Base-by-base conservation (phyloP, 2,329 filamentous ascomycete genomes). In the Thelonectria olida region DNA sequence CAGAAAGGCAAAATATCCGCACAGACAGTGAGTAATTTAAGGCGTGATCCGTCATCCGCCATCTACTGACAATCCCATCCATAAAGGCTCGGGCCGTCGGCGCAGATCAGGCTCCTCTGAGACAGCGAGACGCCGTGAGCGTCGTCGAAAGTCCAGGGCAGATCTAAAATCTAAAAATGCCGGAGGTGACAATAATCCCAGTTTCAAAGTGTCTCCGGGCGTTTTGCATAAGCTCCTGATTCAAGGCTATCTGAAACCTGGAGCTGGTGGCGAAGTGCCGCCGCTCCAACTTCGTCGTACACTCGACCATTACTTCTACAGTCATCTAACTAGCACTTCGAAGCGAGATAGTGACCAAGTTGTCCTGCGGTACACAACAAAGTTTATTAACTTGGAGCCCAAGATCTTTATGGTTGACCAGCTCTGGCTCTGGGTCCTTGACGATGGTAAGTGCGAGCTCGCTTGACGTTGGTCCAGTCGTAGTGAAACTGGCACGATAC, bases 281-380 rank as follows among this genome's bases (percentile, higher is more conserved):
- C 79, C 76, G 6, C 67, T 78, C 1, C 81, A 84, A 59, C 77
- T 80, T 0, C 74, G 82, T 1, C 68, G 82, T 0, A 84, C 81
- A 0, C 70, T 84, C 1, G 81, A 84, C 47, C 81, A 83, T 58
- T 78, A 77, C 0, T 82, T 81, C 56, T 78, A 79, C 41, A 53
- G 55, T 20, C 78, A 75, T 4, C 71, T 80, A 3, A 70, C 74
- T 0, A 76, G 78, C 19, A 82, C 80, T 0, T 64, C 72, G 3
- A 63, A 67, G 2, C 69, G 80, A 4, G 81, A 83, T 47, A 63
- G 68, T 4, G 79, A 81, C 23, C 80, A 82, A 39, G 79, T 81
- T 1, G 73, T 82, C 2, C 80, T 79, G 36, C 75, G 79, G 1
- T 68, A 66, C 2, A 69, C 62, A 17, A 58, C 48, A 6, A 15